Evolutionary conservation across 176 grass and related monocot genomes (phyloP).

Genomic region (maize (Zea mays)): DNA sequence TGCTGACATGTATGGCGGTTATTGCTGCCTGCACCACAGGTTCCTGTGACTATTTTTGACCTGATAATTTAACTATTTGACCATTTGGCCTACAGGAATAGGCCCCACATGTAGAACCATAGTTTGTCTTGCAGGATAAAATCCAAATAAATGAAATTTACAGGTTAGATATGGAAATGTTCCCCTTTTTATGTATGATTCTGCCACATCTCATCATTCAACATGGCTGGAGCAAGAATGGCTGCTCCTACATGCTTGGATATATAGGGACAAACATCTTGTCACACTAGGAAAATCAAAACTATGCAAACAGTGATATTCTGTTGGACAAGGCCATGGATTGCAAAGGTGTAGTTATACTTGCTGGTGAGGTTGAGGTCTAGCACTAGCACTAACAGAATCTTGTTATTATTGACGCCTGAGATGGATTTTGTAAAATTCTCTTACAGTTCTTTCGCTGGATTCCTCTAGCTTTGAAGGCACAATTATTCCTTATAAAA

Average conservation of each 20-base stretch:
- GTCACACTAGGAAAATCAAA: conserved; percentile 19
- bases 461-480: not conserved
- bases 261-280: conserved; percentile 16
- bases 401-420: conserved; percentile 4
- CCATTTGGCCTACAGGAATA: not conserved
- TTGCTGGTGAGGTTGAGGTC: conserved; percentile 10
- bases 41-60: not conserved
- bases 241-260: conserved; percentile 21
- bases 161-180: conserved; percentile 27
- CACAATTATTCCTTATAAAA: not conserved
- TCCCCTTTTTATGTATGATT: not conserved
- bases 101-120: conserved; percentile 30
- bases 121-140: conserved; percentile 28
- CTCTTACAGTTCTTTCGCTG: not conserved
- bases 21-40: conserved; percentile 1
- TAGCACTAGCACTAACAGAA: not conserved
- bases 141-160: conserved; percentile 13
- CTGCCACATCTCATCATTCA: conserved; percentile 1
- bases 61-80: not conserved
- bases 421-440: conserved; percentile 1
- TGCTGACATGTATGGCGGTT: not conserved
- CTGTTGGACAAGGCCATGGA: not conserved
- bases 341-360: conserved; percentile 19
- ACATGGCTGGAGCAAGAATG: conserved; percentile 24
- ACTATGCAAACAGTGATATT: conserved; percentile 25